These are phyloP conservation scores for Thraustotheca clavata DNA, from an alignment of 352 stramenopile genomes.

Conservation along the genomic window DNA sequence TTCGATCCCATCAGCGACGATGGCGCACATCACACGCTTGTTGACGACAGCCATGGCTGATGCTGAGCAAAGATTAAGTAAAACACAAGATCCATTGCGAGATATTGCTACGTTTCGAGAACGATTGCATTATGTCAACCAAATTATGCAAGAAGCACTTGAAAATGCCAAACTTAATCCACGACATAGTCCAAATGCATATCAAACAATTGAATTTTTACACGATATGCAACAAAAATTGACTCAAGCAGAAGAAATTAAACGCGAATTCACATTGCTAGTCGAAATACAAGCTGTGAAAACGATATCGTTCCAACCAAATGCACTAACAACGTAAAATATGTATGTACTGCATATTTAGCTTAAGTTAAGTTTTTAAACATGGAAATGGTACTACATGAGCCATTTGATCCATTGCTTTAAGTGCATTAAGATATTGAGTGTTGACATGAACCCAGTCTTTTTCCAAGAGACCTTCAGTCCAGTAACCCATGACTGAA, in stretches of 20 bases:
- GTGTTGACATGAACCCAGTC: constrained; percentile 67
- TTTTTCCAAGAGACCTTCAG: constrained; percentile 48
- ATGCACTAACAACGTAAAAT: not conserved
- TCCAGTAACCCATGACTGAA: constrained; percentile 47
- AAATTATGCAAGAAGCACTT: not conserved
- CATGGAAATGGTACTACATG: constrained; percentile 60
- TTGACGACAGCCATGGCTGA: not conserved
- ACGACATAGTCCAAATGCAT: not conserved
- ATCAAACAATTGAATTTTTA: not conserved
- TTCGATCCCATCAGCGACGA: not conserved
- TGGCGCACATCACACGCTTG: not conserved
- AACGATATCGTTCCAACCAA: not conserved
- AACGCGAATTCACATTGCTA: not conserved
- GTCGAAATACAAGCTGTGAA: not conserved
- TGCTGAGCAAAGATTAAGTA: not conserved
- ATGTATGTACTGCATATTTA: not conserved
- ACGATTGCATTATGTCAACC: not conserved
- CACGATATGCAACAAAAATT: not conserved
- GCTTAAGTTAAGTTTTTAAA: constrained; percentile 23
- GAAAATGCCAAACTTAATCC: not conserved
- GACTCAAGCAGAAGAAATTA: not conserved
- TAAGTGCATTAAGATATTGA: constrained; percentile 49
- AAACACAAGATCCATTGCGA: not conserved
- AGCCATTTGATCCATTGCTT: constrained; percentile 38
- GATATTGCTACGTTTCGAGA: not conserved